Base-by-base conservation (phyloP, 768 basidiomycete genomes). In the Nidularia pulvinata region DNA sequence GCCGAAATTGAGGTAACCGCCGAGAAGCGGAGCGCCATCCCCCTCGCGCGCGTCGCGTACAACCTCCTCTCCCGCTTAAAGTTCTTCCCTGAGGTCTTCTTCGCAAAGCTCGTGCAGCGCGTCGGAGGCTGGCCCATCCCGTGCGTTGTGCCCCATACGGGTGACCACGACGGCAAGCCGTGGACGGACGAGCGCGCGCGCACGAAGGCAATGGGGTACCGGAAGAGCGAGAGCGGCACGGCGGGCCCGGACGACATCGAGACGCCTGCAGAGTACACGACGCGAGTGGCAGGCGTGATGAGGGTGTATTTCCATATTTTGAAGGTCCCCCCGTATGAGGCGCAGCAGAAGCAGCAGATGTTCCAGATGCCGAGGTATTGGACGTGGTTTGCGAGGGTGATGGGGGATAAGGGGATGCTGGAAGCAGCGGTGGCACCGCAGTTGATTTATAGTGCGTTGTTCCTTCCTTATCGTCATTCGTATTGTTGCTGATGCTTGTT, bases 1-100 rank as follows among this genome's bases (percentile, higher is more conserved):
- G 95, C 95, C 14, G 95, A 97, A 73, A 89, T 87, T 0, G 96
- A 98, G 69, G 91, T 96, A 7, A 79, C 89, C 1, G 94, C 95
- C 2, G 91, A 95, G 69, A 86, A 89, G 62, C 84, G 85, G 33
- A 89, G 89, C 22, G 95, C 94, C 0, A 76, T 80, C 36, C 96
- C 96, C 0, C 80, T 99, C 22, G 92, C 91, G 0, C 81, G 83
- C 33, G 83, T 97, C 9, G 70, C 91, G 3, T 79, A 89, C 57
- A 85, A 81, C 56, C 77, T 98, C 33, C 78, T 94, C 51, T 79
- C 85, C 49, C 61, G 60, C 11, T 65, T 80, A 0, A 69, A 85
- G 3, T 74, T 77, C 5, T 89, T 99, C 59, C 72, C 83, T 2
- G 79, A 89, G 9, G 77, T 96, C 11, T 85, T 99, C 64, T 93